Base-by-base conservation (phyloP, 1,284 basidiomycete genomes). In the Agroathelia rolfsii region DNA sequence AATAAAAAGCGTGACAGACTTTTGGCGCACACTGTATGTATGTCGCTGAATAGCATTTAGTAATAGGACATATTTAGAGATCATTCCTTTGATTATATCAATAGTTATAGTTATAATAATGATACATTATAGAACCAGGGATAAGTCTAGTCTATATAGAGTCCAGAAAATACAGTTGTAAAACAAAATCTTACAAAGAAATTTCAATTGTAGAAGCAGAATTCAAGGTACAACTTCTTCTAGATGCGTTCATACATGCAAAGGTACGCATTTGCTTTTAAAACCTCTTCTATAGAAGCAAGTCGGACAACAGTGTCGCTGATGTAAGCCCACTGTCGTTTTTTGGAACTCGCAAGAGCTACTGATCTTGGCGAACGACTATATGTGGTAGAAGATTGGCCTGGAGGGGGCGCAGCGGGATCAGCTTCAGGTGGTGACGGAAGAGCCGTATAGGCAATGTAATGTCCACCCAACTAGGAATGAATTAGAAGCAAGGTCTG, bases 241-340 rank as follows among this genome's bases (percentile, higher is more conserved):
- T 32, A 48, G 6, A 80, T 58, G 24, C 80, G 69, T 59, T 89
- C 84, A 51, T 88, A 89, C 73, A 88, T 83, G 53, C 87, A 81
- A 39, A 95, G 72, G 55, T 95, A 96, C 14, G 90, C 90, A 52
- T 86, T 92, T 36, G 81, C 78, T 50, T 79, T 80, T 44, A 94
- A 61, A 5, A 94, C 92, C 52, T 95, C 92, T 25, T 90, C 85
- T 26, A 93, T 58, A 26, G 76, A 76, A 3, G 83, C 77, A 18
- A 85, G 61, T 28, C 82, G 67, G 7, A 96, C 87, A 28, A 74
- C 58, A 2, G 84, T 87, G 51, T 88, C 83, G 54, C 86, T 76
- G 65, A 93, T 81, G 52, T 86, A 93, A 30, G 86, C 86, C 92
- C 92, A 96, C 40, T 85, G 75, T 22, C 92, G 60, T 31, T 58